These are phyloP conservation scores for Fusarium compactum DNA, from an alignment of 2,329 filamentous ascomycete species.

Conservation along the genomic window DNA sequence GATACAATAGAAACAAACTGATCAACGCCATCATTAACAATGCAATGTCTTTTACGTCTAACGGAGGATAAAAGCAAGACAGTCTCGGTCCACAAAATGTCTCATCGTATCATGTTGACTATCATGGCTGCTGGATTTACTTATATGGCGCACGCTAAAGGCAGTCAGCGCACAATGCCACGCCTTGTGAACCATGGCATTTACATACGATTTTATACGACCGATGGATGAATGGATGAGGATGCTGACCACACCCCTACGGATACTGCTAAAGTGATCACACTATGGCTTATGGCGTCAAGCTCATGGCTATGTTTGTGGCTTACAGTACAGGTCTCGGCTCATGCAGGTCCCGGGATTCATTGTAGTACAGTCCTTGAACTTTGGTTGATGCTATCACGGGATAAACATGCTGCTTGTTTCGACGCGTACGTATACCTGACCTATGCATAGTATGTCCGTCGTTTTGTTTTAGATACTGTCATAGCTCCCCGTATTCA, in stretches of 20 bases:
- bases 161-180: slow-evolving; percentile 11
- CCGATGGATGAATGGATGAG: not conserved
- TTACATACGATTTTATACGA: not conserved
- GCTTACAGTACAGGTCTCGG: not conserved
- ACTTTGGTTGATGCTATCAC: slow-evolving; percentile 9
- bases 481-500: slow-evolving; percentile 16
- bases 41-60: not conserved
- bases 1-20: not conserved
- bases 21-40: not conserved
- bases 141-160: slow-evolving; percentile 21
- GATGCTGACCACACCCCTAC: slow-evolving; percentile 20
- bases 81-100: slow-evolving; percentile 19
- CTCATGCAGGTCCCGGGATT: slow-evolving; percentile 37
- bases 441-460: too few relatives aligned
- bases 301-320: not conserved
- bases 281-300: not conserved
- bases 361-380: not conserved
- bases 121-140: not conserved
- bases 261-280: not conserved
- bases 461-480: too few relatives aligned
- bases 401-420: slow-evolving; percentile 3
- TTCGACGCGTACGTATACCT: not conserved
- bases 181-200: slow-evolving; percentile 11
- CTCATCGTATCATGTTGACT: slow-evolving; percentile 1
- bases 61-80: slow-evolving; percentile 31